Conservation (phyloP, 2,329 filamentous ascomycete species). For the Chrysoporthe puriensis region DNA sequence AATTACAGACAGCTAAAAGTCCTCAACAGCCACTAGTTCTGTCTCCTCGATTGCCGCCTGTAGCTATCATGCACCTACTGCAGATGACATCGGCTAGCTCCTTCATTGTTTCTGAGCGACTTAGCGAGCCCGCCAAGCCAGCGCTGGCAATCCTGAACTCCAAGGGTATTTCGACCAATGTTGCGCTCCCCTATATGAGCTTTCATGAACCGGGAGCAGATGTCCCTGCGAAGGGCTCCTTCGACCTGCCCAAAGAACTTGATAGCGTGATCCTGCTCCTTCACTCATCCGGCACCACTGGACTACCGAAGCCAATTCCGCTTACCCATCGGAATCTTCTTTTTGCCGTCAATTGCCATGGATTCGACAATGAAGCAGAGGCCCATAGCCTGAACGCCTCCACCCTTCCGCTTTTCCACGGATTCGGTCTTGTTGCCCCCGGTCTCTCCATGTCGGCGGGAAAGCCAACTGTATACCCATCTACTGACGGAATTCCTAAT, state of each 20-base stretch:
- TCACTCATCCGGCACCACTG: slow-evolving; percentile 10
- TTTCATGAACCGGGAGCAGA: background rate
- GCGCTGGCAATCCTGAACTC: background rate
- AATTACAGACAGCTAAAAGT: background rate
- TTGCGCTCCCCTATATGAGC: background rate
- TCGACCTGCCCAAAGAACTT: background rate
- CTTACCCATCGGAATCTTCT: slow-evolving; percentile 11
- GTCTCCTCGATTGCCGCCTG: slow-evolving; percentile 1
- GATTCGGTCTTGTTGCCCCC: slow-evolving; percentile 3
- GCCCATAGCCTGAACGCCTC: background rate
- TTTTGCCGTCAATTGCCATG: slow-evolving; percentile 4
- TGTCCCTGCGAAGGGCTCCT: background rate
- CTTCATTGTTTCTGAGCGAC: background rate
- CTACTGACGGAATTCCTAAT: background rate
- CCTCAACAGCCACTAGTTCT: background rate
- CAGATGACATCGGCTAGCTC: background rate
- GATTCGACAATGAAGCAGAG: background rate
- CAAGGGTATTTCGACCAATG: background rate
- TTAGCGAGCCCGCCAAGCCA: background rate
- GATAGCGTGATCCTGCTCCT: background rate
- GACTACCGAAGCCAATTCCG: background rate
- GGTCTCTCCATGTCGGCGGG: background rate
- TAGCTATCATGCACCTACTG: background rate
- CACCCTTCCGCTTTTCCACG: slow-evolving; percentile 11
- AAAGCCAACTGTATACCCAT: slow-evolving; percentile 4